These are phyloP conservation scores for Hibiscus mutabilis DNA, from an alignment of 345 rosid genomes.

Conservation along the genomic window DNA sequence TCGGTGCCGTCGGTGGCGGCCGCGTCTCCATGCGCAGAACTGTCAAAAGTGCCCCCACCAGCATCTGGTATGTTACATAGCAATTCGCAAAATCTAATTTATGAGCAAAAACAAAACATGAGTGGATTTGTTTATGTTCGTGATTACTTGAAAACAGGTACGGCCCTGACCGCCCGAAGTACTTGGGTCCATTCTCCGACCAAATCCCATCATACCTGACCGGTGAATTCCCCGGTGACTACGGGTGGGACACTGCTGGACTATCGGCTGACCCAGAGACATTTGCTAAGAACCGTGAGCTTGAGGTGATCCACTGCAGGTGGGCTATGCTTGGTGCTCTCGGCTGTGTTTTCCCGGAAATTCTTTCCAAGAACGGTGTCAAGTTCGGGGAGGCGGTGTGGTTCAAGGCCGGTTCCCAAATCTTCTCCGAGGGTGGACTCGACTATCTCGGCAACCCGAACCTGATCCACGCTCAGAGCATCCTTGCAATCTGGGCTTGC, in stretches of 20 bases:
- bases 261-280: conserved; percentile 95
- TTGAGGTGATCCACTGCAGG: conserved; percentile 90
- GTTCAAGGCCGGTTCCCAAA: conserved; percentile 95
- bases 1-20: conserved; percentile 52
- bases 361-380: conserved; percentile 77
- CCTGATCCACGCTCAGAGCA: conserved; percentile 93
- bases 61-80: conserved; percentile 62
- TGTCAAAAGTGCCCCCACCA: conserved; percentile 63
- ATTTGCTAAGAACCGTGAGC: conserved; percentile 94
- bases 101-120: neutral
- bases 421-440: conserved; percentile 92
- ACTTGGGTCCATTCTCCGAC: conserved; percentile 94
- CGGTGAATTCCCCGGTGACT: conserved; percentile 93
- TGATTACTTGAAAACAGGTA: conserved; percentile 44
- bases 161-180: conserved; percentile 98
- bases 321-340: conserved; percentile 99
- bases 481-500: conserved; percentile 85
- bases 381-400: conserved; percentile 90
- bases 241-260: conserved; percentile 99
- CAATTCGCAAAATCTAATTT: neutral
- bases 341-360: conserved; percentile 85
- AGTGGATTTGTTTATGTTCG: neutral
- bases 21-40: conserved; percentile 79
- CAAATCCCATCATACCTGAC: conserved; percentile 88
- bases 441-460: conserved; percentile 97